Conservation (phyloP, 768 basidiomycete genomes). For the Tylopilus subfusipes region DNA sequence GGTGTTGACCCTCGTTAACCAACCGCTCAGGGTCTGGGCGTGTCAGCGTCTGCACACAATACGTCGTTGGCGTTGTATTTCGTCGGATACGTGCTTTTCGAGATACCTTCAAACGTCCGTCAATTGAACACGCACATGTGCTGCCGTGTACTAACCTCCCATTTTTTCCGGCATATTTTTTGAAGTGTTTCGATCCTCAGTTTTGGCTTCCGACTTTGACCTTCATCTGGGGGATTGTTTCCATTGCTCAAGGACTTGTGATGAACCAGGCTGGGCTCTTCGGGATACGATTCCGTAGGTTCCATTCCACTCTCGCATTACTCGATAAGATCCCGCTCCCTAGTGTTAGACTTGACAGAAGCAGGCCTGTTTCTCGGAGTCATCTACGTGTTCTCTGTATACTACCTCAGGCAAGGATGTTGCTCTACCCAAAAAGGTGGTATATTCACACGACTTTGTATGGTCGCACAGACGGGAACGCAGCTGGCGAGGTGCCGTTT, state of each 20-base stretch:
- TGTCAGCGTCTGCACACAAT: constrained; percentile 52
- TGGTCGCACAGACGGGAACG: constrained; percentile 45
- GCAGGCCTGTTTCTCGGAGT: constrained; percentile 61
- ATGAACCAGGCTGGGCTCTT: constrained; percentile 51
- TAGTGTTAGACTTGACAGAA: constrained; percentile 56
- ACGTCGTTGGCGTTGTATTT: constrained; percentile 59
- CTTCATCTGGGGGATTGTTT: constrained; percentile 54
- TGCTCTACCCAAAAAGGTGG: neutral
- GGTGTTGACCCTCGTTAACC: neutral
- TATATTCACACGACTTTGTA: neutral
- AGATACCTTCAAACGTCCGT: constrained; percentile 54
- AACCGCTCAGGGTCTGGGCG: constrained; percentile 43
- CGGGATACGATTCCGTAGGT: constrained; percentile 51
- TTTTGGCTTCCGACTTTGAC: constrained; percentile 61
- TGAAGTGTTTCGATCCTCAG: constrained; percentile 59
- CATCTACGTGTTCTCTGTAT: constrained; percentile 56
- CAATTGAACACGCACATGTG: too few species aligned
- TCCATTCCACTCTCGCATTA: neutral
- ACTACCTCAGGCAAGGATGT: constrained; percentile 43
- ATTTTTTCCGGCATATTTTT: too few species aligned
- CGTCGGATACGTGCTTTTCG: constrained; percentile 57
- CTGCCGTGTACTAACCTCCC: neutral
- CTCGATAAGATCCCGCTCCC: neutral
- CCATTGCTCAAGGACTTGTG: constrained; percentile 53
- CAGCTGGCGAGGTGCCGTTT: constrained; percentile 58